Conservation (phyloP, 2,329 filamentous ascomycete genomes). For the Penicillium sp. region DNA sequence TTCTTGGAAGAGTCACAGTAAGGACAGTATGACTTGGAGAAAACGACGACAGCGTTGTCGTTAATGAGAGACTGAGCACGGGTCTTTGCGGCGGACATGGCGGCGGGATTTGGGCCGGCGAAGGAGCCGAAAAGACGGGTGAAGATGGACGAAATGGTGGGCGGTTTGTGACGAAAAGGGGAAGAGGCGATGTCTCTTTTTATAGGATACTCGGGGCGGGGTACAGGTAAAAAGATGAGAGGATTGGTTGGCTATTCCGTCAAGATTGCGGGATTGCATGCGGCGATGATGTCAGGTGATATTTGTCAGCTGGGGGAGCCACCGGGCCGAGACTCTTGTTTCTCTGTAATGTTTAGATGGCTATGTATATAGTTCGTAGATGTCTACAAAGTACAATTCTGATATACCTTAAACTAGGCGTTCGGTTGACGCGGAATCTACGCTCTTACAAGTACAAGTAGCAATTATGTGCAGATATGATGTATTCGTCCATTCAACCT, state of each 20-base stretch:
- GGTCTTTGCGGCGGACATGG: conserved; percentile 77
- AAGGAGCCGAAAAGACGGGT: conserved; percentile 66
- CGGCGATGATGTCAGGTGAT: conserved; percentile 27
- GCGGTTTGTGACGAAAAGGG: conserved; percentile 31
- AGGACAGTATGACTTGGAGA: conserved; percentile 95
- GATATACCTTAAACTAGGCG: neutral
- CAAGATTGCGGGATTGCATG: conserved; percentile 8
- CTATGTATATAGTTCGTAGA: neutral
- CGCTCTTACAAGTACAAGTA: neutral
- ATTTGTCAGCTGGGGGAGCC: conserved; percentile 13
- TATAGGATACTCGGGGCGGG: neutral
- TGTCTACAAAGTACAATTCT: neutral
- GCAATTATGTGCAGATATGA: neutral
- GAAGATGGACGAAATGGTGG: conserved; percentile 66
- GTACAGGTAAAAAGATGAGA: neutral
- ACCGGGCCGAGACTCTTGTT: neutral
- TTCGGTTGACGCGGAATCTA: neutral
- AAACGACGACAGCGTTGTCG: conserved; percentile 87
- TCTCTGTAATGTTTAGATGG: neutral
- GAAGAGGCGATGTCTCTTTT: conserved; percentile 25
- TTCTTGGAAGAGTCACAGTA: conserved; percentile 82
- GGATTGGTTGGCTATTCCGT: neutral
- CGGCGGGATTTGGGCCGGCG: conserved; percentile 56
- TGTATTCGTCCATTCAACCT: conserved; percentile 4
- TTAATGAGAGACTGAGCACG: conserved; percentile 86